Evolutionary conservation across 495 filamentous ascomycete genomes (phyloP).

Genomic region (Penicillium nucicola): DNA sequence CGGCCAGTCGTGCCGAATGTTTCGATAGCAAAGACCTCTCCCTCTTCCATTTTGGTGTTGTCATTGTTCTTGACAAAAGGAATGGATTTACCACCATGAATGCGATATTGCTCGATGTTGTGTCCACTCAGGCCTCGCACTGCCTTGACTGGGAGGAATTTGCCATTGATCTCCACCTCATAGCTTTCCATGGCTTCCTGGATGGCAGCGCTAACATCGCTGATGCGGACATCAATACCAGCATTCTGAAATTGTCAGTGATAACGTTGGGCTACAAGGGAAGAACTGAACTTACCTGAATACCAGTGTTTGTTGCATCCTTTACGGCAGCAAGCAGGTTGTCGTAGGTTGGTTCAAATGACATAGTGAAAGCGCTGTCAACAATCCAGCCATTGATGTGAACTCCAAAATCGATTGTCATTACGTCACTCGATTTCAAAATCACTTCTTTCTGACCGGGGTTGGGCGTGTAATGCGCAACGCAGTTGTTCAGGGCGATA

Average conservation of each 20-base stretch:
- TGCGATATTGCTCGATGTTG: slow-evolving; percentile 55
- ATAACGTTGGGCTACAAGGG: neutral
- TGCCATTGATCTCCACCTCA: slow-evolving; percentile 56
- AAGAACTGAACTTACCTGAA: slow-evolving; percentile 36
- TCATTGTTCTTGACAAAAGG: slow-evolving; percentile 58
- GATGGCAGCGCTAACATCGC: slow-evolving; percentile 59
- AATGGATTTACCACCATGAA: slow-evolving; percentile 60
- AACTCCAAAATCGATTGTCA: slow-evolving; percentile 68
- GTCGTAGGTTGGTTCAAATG: slow-evolving; percentile 60
- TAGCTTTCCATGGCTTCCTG: slow-evolving; percentile 69
- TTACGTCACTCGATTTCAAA: slow-evolving; percentile 54
- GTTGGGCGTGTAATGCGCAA: slow-evolving; percentile 63
- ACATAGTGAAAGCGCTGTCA: slow-evolving; percentile 61
- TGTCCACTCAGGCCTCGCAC: slow-evolving; percentile 58
- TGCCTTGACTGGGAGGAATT: slow-evolving; percentile 55
- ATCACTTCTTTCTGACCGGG: slow-evolving; percentile 57
- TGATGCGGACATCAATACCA: slow-evolving; percentile 60
- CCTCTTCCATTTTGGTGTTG: slow-evolving; percentile 65
- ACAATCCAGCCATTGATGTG: slow-evolving; percentile 66
- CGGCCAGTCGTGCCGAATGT: slow-evolving; percentile 62
- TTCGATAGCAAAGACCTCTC: slow-evolving; percentile 63
- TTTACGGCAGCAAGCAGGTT: slow-evolving; percentile 58
- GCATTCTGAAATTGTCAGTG: slow-evolving; percentile 38
- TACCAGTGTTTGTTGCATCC: slow-evolving; percentile 61
- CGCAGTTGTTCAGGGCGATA: slow-evolving; percentile 56